A percentile compares a stretch with the other conserved stretches of the same genome.
phyloP scores from a whole-genome alignment of 139 green algal species.

The Chlamydomonas sp. region DNA sequence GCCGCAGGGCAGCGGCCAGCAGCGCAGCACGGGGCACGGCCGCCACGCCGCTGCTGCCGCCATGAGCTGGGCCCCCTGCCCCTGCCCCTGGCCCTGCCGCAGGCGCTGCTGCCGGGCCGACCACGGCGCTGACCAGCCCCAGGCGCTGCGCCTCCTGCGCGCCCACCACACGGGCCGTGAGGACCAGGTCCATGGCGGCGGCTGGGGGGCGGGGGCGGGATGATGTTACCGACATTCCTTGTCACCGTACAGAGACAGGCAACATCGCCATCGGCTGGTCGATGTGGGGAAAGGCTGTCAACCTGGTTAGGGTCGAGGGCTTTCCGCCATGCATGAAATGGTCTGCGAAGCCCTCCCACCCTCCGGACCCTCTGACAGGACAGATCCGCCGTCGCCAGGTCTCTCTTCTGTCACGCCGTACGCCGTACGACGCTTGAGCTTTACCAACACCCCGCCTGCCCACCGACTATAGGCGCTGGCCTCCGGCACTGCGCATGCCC shows the following conservation, averaged over 20 bases:
- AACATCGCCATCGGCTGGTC: neutral
- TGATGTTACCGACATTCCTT: too few relatives aligned
- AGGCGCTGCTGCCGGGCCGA: neutral
- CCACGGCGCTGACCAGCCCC: constrained; percentile 59
- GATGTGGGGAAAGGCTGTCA: too few relatives aligned
- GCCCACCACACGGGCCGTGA: constrained; percentile 74
- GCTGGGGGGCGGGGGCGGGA: constrained; percentile 39
- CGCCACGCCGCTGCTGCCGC: constrained; percentile 29
- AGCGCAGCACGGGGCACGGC: constrained; percentile 10
- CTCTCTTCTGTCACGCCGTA: too few relatives aligned
- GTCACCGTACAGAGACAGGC: neutral
- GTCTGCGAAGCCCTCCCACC: neutral
- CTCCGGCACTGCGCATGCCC: too few relatives aligned
- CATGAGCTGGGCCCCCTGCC: neutral
- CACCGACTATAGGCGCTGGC: too few relatives aligned
- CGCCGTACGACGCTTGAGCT: too few relatives aligned
- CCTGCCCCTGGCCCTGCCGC: neutral
- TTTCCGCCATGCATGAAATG: too few relatives aligned
- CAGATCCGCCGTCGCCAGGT: neutral
- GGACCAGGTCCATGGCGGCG: constrained; percentile 75
- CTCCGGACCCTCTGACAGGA: neutral
- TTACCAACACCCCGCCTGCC: too few relatives aligned
- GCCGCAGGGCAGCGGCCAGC: constrained; percentile 35
- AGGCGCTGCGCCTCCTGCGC: constrained; percentile 58
- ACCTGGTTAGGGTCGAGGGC: too few relatives aligned